Evolutionary conservation across 805 yeast genomes (phyloP), one percentile per base, ranked within the genome.

Genomic region (Schwanniomyces sp.): DNA sequence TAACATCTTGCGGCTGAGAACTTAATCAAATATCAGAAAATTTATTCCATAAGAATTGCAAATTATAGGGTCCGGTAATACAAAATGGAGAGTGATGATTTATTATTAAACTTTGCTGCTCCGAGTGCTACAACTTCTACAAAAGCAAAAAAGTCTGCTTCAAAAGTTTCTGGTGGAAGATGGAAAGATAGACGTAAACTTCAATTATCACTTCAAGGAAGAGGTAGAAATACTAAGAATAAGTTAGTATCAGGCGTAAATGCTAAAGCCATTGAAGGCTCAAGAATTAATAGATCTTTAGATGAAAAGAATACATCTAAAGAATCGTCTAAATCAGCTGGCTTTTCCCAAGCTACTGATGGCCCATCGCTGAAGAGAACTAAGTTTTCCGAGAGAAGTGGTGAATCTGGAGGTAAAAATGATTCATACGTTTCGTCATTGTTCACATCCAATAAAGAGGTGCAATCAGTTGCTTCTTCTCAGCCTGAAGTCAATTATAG

Each of bases 401-500:
- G 85, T 5, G 78, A 74, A 52, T 59, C 61, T 44, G 84, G 82
- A 6, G 85, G 85, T 4, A 75, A 72, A 48, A 73, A 78, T 52
- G 78, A 79, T 53, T 82, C 92, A 7, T 83, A 84, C 56, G 90
- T 92, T 2, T 88, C 97, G 0, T 92, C 97, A 1, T 70, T 92
- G 44, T 92, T 92, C 74, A 72, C 77, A 1, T 66, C 75, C 25
- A 71, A 71, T 49, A 57, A 52, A 21, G 44, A 49, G 24, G 56
- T 54, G 25, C 79, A 91, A 0, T 80, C 86, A 1, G 82, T 85
- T 52, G 81, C 85, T 7, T 85, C 78, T 40, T 70, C 79, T 29
- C 57, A 69, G 8, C 70, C 73, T 21, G 70, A 72, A 17, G 68
- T 68, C 2, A 54, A 53, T 12, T 54, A 61, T 29, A 45, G 52